Conservation (phyloP, 169 alveolate genomes). For the Plasmodium malariae region DNA sequence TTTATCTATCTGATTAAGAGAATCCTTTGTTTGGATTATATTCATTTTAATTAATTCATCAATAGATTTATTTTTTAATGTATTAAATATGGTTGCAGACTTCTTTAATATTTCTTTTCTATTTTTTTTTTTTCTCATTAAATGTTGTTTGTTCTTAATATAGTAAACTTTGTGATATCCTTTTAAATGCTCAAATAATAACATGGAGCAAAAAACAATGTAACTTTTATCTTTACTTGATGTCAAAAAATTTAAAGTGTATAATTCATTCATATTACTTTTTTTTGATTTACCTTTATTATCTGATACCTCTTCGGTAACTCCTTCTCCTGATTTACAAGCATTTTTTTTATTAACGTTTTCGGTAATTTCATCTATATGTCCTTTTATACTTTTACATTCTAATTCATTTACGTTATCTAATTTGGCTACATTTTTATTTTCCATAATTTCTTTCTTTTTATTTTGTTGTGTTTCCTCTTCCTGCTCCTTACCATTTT, state of each 20-base stretch:
- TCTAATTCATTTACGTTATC: neutral
- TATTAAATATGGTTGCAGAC: conserved; percentile 65
- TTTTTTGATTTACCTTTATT: conserved; percentile 17
- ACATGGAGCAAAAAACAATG: conserved; percentile 23
- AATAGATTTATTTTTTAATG: conserved; percentile 67
- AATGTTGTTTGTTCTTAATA: conserved; percentile 63
- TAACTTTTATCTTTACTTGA: conserved; percentile 55
- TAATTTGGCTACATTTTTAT: conserved; percentile 3
- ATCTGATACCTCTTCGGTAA: neutral
- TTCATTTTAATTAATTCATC: conserved; percentile 70
- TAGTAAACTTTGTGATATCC: conserved; percentile 50
- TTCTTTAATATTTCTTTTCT: conserved; percentile 76
- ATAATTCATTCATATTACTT: conserved; percentile 54
- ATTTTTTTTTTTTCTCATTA: conserved; percentile 66
- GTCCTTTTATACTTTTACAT: neutral
- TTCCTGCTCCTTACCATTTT: neutral
- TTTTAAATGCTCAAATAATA: conserved; percentile 65
- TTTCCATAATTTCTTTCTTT: neutral
- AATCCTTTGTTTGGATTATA: conserved; percentile 56
- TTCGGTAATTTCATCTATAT: neutral
- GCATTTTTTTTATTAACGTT: neutral
- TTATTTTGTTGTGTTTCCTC: neutral
- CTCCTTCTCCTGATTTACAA: neutral
- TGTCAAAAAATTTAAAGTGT: conserved; percentile 48
- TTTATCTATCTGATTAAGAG: conserved; percentile 19